Percentiles rank a stretch among this genome's conserved stretches.
phyloP scores from a whole-genome alignment of 2,329 filamentous ascomycete species.

The Claviceps pazoutovae region DNA sequence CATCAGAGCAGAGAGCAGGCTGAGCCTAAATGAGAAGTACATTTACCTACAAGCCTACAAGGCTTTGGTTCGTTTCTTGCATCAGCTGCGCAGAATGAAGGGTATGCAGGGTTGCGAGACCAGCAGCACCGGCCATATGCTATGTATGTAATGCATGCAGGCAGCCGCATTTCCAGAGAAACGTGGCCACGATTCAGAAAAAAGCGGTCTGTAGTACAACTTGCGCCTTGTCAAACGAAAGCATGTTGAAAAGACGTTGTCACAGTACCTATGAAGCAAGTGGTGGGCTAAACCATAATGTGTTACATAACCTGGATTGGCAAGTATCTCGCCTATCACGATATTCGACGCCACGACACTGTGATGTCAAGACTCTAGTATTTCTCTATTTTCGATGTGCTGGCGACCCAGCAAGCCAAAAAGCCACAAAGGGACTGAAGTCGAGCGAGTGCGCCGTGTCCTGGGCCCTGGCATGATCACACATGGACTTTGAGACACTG shows the following conservation, averaged over 20 bases:
- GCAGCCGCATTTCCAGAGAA: not conserved
- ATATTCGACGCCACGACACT: not conserved
- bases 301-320: no score
- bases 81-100: not conserved
- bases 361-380: not conserved
- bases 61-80: not conserved
- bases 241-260: no score
- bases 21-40: no score
- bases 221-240: no score
- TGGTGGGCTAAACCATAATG: not conserved
- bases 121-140: not conserved
- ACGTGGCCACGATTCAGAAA: no score
- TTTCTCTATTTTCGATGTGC: not conserved
- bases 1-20: no score
- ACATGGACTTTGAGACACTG: not conserved
- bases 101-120: not conserved
- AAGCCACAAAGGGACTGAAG: not conserved
- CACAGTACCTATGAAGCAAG: no score
- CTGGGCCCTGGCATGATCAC: not conserved
- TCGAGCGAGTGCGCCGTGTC: not conserved
- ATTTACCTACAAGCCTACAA: no score
- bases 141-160: not conserved
- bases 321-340: not conserved
- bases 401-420: not conserved
- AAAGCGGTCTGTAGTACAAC: no score